phyloP scores from a whole-genome alignment of 2,329 filamentous ascomycete species.

The Bipolaris oryzae region DNA sequence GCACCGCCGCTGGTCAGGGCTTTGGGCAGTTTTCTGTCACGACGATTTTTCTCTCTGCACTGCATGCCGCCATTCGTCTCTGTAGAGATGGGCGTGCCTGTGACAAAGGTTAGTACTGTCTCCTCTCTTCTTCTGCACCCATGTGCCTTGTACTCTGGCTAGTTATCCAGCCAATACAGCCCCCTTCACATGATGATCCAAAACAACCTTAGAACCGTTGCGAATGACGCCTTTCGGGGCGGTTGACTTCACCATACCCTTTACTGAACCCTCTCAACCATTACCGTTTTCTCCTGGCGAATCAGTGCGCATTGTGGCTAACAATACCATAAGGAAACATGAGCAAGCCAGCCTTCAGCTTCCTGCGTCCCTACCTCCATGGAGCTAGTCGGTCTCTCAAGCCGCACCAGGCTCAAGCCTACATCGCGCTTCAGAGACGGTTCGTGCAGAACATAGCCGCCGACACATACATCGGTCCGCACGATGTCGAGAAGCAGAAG shows the following conservation, averaged over 20 bases:
- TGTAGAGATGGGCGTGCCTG: conserved; percentile 8
- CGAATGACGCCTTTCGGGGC: conserved; percentile 63
- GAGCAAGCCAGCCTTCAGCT: conserved; percentile 56
- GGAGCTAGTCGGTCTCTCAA: conserved; percentile 48
- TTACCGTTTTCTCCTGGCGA: neutral
- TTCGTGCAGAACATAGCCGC: conserved; percentile 28
- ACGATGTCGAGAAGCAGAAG: conserved; percentile 57
- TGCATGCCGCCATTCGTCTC: conserved; percentile 6
- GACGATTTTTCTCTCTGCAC: neutral
- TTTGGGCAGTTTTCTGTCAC: conserved; percentile 10
- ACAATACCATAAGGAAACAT: conserved; percentile 50
- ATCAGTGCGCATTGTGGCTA: conserved; percentile 35
- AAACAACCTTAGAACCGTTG: conserved; percentile 66
- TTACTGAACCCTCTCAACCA: conserved; percentile 37
- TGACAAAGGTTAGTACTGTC: conserved; percentile 6
- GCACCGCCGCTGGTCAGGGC: neutral
- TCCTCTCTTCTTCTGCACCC: neutral
- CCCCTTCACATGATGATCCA: conserved; percentile 39
- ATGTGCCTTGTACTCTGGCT: neutral
- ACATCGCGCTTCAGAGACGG: conserved; percentile 51
- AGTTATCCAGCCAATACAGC: neutral
- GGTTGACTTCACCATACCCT: conserved; percentile 57
- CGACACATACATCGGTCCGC: conserved; percentile 37
- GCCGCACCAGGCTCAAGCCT: conserved; percentile 58
- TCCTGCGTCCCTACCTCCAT: conserved; percentile 63